phyloP scores from a whole-genome alignment of 169 alveolate genomes.

The Plasmodium yoelii region DNA sequence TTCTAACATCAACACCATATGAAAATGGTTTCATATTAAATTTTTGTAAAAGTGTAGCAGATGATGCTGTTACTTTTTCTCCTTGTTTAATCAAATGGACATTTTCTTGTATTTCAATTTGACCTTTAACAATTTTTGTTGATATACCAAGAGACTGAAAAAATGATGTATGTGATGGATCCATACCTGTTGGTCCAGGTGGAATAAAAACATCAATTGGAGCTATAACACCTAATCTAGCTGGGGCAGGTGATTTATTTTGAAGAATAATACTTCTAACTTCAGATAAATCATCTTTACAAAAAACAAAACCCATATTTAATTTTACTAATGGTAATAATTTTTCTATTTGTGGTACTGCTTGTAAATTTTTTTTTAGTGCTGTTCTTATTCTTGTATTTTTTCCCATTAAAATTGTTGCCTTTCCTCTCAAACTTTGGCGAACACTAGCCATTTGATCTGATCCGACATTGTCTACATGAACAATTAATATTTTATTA shows the following conservation, averaged over 20 bases:
- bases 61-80: conserved; percentile 96
- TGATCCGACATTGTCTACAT: conserved; percentile 97
- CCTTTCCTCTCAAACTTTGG: conserved; percentile 93
- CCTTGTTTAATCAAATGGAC: conserved; percentile 95
- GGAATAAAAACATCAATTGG: conserved; percentile 98
- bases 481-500: conserved; percentile 92
- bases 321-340: conserved; percentile 91
- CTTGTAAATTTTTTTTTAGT: conserved; percentile 87
- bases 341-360: conserved; percentile 88
- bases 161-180: conserved; percentile 99
- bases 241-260: conserved; percentile 97
- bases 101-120: conserved; percentile 97
- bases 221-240: conserved; percentile 98
- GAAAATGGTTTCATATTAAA: conserved; percentile 98
- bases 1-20: conserved; percentile 94
- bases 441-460: conserved; percentile 95
- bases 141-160: conserved; percentile 99
- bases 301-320: conserved; percentile 97
- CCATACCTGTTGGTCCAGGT: conserved; percentile 99
- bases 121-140: conserved; percentile 98
- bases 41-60: conserved; percentile 97
- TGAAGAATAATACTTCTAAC: conserved; percentile 92
- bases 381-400: conserved; percentile 97
- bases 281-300: conserved; percentile 95
- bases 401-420: conserved; percentile 96